Evolutionary conservation across 495 filamentous ascomycete species (phyloP).

Genomic region (Podospora fimiseda): DNA sequence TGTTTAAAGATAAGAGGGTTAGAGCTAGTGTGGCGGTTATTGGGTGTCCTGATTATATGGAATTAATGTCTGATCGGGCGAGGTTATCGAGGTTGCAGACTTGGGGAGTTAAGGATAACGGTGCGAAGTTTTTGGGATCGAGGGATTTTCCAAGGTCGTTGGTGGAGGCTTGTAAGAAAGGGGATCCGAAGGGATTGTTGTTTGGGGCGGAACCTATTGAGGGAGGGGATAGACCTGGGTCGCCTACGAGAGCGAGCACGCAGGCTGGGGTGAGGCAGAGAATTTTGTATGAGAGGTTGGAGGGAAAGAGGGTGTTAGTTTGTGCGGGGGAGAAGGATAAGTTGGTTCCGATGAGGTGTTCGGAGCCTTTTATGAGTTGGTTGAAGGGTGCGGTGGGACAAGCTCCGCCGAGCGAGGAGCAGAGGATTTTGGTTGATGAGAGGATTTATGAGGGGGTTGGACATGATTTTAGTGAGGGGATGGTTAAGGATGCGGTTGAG

Average conservation of each 20-base stretch:
- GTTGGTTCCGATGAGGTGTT: conserved; percentile 71
- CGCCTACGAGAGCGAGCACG: background rate
- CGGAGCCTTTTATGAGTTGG: conserved; percentile 62
- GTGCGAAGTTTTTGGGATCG: conserved; percentile 64
- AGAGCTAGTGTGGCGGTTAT: conserved; percentile 71
- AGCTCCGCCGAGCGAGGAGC: conserved; percentile 52
- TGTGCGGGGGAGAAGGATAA: conserved; percentile 73
- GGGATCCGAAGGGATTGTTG: conserved; percentile 65
- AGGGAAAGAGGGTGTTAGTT: conserved; percentile 70
- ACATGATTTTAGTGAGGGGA: conserved; percentile 65
- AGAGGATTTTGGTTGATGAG: conserved; percentile 57
- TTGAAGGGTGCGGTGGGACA: conserved; percentile 57
- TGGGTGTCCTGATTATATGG: conserved; percentile 68
- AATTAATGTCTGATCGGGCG: conserved; percentile 71
- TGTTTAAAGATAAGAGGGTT: conserved; percentile 73
- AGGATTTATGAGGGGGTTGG: conserved; percentile 64
- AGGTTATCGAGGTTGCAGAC: conserved; percentile 61
- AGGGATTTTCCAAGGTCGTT: conserved; percentile 66
- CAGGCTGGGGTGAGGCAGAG: conserved; percentile 20
- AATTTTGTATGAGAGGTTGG: conserved; percentile 47
- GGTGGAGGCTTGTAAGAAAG: conserved; percentile 51
- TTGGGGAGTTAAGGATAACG: conserved; percentile 45
- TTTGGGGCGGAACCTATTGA: conserved; percentile 46
- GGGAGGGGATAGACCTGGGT: background rate
- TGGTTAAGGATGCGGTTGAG: conserved; percentile 63